Evolutionary conservation across 768 basidiomycete species (phyloP), one percentile per base, ranked within the genome.

Genomic region (Phylloporus arenicola): DNA sequence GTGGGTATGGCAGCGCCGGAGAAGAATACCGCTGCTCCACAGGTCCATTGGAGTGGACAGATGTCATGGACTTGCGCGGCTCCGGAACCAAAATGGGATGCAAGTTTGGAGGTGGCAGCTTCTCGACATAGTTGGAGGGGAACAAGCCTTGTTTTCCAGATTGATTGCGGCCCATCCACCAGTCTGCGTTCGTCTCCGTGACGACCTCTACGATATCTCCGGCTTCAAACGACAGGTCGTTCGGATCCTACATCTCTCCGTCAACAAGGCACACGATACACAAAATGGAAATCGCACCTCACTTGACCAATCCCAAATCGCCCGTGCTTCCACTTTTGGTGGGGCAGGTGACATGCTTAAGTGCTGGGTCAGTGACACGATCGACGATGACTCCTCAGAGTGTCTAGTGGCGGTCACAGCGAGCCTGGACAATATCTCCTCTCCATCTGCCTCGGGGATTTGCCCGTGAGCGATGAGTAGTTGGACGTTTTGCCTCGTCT

Each of bases 151-250:
- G 76, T 47, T 70, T 76, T 20, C 83, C 83, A 25, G 83, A 74
- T 37, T 57, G 57, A 56, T 77, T 61, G 53, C 73, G 73, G n/a
- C 92, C 91, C 30, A 77, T 85, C 90, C 90, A 95, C 92, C 92
- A 93, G 63, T 93, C 92, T 1, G 75, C 72, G 54, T 92, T 91
- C n/a, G 81, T 86, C 64, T 93, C 89, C 52, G 84, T 78, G 42
- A 88, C 68, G 52, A 95, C 77, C 52, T 90, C 86, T 51, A 95
- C 82, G 33, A 84, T 70, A 50, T 93, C 92, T 4, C 90, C 92
- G 0, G 76, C 69, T 17, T 68, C 67, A 71, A 95, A 91, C 1
- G 80, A 76, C 3, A 95, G 75, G 66, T 94, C 91, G 43, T 83
- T 82, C 6, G 80, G 75, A 63, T 90, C 88, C 86, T 91, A 54